Conservation (phyloP, 1,139 yeast species). For the Blastobotrys elegans region DNA sequence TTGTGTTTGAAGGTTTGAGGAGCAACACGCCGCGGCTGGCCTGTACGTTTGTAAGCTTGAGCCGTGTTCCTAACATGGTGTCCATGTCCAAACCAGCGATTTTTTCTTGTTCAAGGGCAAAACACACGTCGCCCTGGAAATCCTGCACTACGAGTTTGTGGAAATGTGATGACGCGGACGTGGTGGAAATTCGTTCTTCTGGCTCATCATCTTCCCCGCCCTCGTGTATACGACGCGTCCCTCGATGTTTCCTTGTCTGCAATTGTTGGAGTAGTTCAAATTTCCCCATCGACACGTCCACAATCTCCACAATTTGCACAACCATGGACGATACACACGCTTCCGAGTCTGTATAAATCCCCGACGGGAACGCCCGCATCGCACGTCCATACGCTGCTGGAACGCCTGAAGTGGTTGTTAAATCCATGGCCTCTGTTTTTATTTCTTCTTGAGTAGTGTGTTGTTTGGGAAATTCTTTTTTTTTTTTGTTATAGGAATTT, state of each 20-base stretch:
- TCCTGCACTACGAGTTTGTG: conserved; percentile 27
- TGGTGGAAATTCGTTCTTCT: not conserved
- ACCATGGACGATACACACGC: conserved; percentile 15
- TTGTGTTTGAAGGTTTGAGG: conserved; percentile 16
- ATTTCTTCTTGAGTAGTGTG: too few relatives aligned
- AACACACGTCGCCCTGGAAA: conserved; percentile 21
- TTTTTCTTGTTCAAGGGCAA: conserved; percentile 25
- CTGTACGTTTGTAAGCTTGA: conserved; percentile 16
- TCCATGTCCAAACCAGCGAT: conserved; percentile 17
- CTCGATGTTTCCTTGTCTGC: conserved; percentile 6
- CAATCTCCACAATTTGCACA: conserved; percentile 23
- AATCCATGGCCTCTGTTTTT: too few relatives aligned
- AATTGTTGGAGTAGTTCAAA: conserved; percentile 20
- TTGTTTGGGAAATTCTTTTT: too few relatives aligned
- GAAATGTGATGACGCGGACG: conserved; percentile 7
- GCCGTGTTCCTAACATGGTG: conserved; percentile 21
- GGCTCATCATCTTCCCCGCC: conserved; percentile 1
- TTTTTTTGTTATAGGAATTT: not conserved
- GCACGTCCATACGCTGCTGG: not conserved
- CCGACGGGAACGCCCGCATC: not conserved
- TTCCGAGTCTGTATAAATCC: not conserved
- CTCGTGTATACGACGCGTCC: conserved; percentile 7
- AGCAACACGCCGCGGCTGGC: conserved; percentile 23
- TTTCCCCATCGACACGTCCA: conserved; percentile 24
- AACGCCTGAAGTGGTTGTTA: too few relatives aligned